phyloP scores from a whole-genome alignment of 345 rosid species.

The Trapa bicornis region DNA sequence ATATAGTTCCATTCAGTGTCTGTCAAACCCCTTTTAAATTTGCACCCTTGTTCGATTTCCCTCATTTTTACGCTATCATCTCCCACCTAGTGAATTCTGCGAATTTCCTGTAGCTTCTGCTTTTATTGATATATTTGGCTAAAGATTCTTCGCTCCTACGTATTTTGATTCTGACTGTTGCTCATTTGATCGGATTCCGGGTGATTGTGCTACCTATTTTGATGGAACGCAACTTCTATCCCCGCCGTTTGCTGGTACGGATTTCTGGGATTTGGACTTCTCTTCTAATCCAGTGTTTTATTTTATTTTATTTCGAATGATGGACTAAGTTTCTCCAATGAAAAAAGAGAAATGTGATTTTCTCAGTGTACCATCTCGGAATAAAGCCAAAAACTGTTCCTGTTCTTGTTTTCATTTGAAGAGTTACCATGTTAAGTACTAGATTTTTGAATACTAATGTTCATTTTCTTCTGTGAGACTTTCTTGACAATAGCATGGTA shows the following conservation, averaged over 20 bases:
- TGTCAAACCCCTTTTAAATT: background rate
- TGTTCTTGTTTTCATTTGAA: background rate
- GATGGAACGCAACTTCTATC: slow-evolving; percentile 10
- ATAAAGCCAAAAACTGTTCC: background rate
- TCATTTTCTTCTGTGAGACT: background rate
- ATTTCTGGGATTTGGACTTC: background rate
- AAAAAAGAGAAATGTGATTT: background rate
- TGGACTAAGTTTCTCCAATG: background rate
- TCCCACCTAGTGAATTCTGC: background rate
- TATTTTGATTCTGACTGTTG: slow-evolving; percentile 3
- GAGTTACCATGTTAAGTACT: background rate
- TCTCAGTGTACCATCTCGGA: background rate
- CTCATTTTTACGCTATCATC: slow-evolving; percentile 1
- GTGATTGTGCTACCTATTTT: background rate
- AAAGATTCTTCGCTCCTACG: background rate
- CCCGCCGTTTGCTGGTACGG: slow-evolving; percentile 6
- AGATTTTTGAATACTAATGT: background rate
- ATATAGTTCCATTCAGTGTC: background rate
- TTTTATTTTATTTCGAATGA: background rate
- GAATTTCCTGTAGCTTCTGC: background rate
- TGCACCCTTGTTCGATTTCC: background rate
- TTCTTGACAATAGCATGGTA: background rate
- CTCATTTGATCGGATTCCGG: background rate
- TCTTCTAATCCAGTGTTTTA: background rate
- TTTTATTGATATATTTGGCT: background rate